Evolutionary conservation across 2,329 filamentous ascomycete genomes (phyloP).

Genomic region (Penicillium griseofulvum): DNA sequence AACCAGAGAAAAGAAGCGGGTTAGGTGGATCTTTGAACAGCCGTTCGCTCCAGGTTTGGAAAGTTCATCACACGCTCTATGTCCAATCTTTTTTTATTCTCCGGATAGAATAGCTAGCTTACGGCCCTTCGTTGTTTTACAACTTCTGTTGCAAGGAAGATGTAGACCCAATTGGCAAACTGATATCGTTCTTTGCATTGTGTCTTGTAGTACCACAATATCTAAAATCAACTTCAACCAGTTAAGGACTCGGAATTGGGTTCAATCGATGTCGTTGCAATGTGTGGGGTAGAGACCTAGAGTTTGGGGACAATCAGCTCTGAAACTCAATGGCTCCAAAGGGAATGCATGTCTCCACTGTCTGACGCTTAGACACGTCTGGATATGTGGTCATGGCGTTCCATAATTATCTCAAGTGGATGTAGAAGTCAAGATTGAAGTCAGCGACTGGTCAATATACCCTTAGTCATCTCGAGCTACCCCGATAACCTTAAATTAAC

Average conservation of each 20-base stretch:
- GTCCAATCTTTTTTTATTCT: not conserved
- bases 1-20: not conserved
- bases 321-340: not conserved
- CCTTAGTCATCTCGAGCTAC: not conserved
- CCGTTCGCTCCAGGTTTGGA: not conserved
- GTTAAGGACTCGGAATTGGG: not conserved
- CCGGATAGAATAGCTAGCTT: not conserved
- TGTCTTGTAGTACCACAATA: not conserved
- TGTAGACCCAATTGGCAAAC: not conserved
- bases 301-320: not conserved
- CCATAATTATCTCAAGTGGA: not conserved
- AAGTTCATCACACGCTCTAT: not conserved
- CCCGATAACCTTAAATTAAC: constrained; percentile 3
- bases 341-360: not conserved
- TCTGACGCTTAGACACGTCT: constrained; percentile 2
- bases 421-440: not conserved
- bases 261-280: constrained; percentile 3
- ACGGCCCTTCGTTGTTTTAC: not conserved
- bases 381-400: not conserved
- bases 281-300: not conserved
- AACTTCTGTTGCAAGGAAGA: not conserved
- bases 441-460: not conserved
- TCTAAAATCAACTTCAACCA: not conserved
- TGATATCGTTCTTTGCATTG: not conserved
- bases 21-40: not conserved